Evolutionary conservation across 1,284 basidiomycete species (phyloP).

Genomic region (Heterobasidion irregulare): DNA sequence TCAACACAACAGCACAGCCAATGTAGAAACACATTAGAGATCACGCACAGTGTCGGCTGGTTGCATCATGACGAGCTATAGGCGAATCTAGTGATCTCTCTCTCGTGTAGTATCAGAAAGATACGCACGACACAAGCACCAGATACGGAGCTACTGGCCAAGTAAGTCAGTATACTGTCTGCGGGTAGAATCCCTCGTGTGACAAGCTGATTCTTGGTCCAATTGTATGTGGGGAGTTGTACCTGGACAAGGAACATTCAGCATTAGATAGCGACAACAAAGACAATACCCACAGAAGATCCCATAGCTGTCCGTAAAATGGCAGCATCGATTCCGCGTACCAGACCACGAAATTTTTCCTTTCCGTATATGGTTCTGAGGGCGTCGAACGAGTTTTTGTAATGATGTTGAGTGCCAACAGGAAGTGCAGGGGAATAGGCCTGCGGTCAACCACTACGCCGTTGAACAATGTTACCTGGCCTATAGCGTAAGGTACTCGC

Average conservation of each 20-base stretch:
- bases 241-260: constrained; percentile 38
- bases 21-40: constrained; percentile 15
- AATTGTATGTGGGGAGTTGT: constrained; percentile 94
- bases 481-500: constrained; percentile 29
- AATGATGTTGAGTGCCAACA: constrained; percentile 89
- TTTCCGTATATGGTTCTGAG: constrained; percentile 70
- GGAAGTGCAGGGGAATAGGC: constrained; percentile 92
- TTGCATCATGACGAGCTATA: constrained; percentile 80
- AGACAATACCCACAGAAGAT: constrained; percentile 49
- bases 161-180: constrained; percentile 81
- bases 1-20: constrained; percentile 4
- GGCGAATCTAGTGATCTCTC: not conserved
- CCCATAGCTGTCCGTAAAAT: constrained; percentile 93
- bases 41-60: constrained; percentile 73
- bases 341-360: constrained; percentile 75
- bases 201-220: constrained; percentile 76
- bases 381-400: constrained; percentile 79
- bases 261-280: not conserved
- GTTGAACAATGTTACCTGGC: constrained; percentile 1
- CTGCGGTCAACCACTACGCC: constrained; percentile 23
- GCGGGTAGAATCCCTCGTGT: constrained; percentile 56
- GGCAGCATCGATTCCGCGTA: constrained; percentile 90
- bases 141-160: constrained; percentile 83
- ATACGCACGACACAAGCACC: constrained; percentile 82
- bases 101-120: not conserved